A percentile compares a stretch with the other conserved stretches of the same genome.
Evolutionary conservation across 192 early-diverging fungal genomes (phyloP).

Genomic region (Linnemannia zychae): DNA sequence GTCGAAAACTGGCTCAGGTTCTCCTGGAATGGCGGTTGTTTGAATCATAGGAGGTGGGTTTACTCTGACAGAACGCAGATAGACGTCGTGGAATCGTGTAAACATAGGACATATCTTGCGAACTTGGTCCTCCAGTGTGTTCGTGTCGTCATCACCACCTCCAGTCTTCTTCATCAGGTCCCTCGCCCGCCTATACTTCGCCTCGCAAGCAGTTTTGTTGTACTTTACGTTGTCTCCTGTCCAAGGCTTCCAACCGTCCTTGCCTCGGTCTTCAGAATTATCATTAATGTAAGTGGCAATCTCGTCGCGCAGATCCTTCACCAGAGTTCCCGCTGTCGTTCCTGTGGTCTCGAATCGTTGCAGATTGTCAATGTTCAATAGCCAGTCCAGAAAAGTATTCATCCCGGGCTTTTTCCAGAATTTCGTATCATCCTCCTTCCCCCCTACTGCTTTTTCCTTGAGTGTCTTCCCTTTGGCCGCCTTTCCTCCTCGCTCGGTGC

Average conservation of each 20-base stretch:
- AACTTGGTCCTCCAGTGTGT: neutral
- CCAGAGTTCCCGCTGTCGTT: neutral
- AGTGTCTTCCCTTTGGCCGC: neutral
- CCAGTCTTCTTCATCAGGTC: neutral
- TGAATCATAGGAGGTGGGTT: neutral
- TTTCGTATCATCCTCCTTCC: neutral
- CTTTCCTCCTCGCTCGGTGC: neutral
- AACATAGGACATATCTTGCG: slow-evolving; percentile 5
- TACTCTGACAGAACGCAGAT: neutral
- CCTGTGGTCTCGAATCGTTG: slow-evolving; percentile 1
- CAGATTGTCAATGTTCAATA: neutral
- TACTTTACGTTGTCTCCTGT: slow-evolving; percentile 7
- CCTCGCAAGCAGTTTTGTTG: slow-evolving; percentile 2
- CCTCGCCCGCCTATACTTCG: slow-evolving; percentile 7
- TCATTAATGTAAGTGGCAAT: neutral
- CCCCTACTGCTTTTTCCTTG: neutral
- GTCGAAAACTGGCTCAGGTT: neutral
- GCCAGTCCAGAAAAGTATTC: slow-evolving; percentile 5
- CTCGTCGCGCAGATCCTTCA: neutral
- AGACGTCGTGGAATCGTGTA: neutral
- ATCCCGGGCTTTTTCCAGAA: neutral
- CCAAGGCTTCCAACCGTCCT: slow-evolving; percentile 5
- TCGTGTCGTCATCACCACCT: neutral
- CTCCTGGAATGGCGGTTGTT: slow-evolving; percentile 3
- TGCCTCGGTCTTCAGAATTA: neutral